Base-by-base conservation (phyloP, 306 rosid species). In the Fagus sylvatica region DNA sequence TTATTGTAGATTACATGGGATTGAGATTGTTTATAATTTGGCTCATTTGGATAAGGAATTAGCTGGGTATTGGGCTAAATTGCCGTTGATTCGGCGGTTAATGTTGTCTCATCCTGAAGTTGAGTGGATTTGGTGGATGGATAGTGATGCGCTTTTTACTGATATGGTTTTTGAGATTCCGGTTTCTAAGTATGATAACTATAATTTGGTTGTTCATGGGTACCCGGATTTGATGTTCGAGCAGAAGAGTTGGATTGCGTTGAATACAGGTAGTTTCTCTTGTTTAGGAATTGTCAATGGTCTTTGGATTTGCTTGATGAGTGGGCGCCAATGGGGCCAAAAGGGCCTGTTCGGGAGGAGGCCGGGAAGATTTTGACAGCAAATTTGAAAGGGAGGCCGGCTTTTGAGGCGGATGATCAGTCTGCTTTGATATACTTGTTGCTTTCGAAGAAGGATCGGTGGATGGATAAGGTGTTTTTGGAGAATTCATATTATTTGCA, bases 251-350 rank as follows among this genome's bases (percentile, higher is more conserved):
- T 87, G 90, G 90, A 84, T 87, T 74, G 90, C 90, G 2, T 43
- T 87, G 73, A 87, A 46, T 46, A 46, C 51, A 15, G 51, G 51
- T 46, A 46, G 51, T 46, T 46, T 46, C 51, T 46, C 51, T 46
- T 46, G 88, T 84, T 87, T 66, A 54, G 90, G 59, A 87, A 87
- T 75, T 84, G 90, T 9, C 90, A 87, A 62, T 87, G 90, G 90
- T 79, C 87, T 67, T 69, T 87, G 80, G 90, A 84, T 80, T 82
- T 87, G 85, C 81, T 87, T 7, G 90, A 87, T 82, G 90, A 72
- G 19, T 87, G 90, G 90, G 90, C 90, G 48, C 90, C 90, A 12
- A 87, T 87, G 90, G 90, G 90, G 4, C 90, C 90, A 0, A 87
- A 87, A 53, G 88, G 90, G 54, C 91, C 51, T 0, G 51, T 46